Conservation (phyloP, 2,329 filamentous ascomycete genomes). For the Aureobasidium mangrovei region DNA sequence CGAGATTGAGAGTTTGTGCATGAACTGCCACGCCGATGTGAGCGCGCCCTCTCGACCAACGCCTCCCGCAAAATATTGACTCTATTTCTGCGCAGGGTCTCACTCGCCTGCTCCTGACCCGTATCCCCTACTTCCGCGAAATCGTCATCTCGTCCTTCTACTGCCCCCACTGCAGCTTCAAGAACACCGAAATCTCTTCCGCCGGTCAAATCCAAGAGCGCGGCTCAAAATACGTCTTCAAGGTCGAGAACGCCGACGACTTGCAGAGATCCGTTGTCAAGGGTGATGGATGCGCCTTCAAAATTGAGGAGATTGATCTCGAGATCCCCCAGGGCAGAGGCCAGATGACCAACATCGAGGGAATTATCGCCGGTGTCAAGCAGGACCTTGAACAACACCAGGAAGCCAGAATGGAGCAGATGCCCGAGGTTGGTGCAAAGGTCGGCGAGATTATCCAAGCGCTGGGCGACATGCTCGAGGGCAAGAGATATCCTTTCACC, state of each 20-base stretch:
- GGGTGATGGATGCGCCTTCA: conserved; percentile 76
- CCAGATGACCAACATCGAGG: conserved; percentile 89
- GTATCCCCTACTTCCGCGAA: conserved; percentile 95
- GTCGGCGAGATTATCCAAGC: conserved; percentile 67
- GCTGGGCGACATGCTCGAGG: conserved; percentile 66
- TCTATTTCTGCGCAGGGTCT: conserved; percentile 49
- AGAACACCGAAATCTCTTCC: conserved; percentile 89
- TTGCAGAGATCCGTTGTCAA: conserved; percentile 85
- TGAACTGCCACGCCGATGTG: conserved; percentile 46
- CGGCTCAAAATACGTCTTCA: conserved; percentile 75
- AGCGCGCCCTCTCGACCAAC: conserved; percentile 9
- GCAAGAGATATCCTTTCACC: conserved; percentile 76
- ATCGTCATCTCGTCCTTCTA: conserved; percentile 95
- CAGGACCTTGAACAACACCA: conserved; percentile 77
- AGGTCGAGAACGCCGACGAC: conserved; percentile 63
- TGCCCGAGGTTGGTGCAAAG: conserved; percentile 70
- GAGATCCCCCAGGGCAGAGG: conserved; percentile 88
- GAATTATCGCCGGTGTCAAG: conserved; percentile 67
- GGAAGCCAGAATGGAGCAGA: conserved; percentile 65
- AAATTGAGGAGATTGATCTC: conserved; percentile 83
- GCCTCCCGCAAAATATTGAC: not conserved
- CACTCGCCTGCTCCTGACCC: conserved; percentile 79
- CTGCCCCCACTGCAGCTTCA: conserved; percentile 80
- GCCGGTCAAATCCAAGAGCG: conserved; percentile 87
- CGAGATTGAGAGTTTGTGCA: conserved; percentile 46